Conservation (phyloP, 1,284 basidiomycete genomes). For the Papiliotrema terrestris region DNA sequence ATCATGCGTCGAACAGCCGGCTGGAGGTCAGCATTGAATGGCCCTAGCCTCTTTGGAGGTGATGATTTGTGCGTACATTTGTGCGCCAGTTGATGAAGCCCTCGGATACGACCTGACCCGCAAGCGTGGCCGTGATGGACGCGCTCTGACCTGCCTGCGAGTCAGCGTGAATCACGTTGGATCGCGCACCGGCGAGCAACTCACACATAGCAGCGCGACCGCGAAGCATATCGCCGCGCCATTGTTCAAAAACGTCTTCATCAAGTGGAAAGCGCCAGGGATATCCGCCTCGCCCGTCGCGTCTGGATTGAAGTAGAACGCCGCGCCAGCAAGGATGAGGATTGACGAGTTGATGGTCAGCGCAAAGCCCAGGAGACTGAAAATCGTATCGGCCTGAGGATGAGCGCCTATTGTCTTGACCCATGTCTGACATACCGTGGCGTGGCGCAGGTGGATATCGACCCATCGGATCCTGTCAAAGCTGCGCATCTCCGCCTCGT, state of each 20-base stretch:
- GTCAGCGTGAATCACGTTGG: neutral
- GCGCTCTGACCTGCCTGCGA: constrained; percentile 79
- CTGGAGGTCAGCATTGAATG: constrained; percentile 48
- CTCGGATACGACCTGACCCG: constrained; percentile 87
- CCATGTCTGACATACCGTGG: constrained; percentile 53
- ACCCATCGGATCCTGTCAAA: constrained; percentile 65
- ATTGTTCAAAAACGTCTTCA: constrained; percentile 63
- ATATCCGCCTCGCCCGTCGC: constrained; percentile 62
- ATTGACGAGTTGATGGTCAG: constrained; percentile 80
- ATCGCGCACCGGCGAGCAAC: neutral
- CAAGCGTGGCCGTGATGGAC: constrained; percentile 85
- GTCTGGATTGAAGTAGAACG: constrained; percentile 63
- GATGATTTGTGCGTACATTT: constrained; percentile 68
- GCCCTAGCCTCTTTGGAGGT: no score
- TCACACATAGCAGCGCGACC: constrained; percentile 66
- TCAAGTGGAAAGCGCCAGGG: constrained; percentile 75
- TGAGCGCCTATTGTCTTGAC: no score
- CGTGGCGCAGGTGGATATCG: constrained; percentile 71
- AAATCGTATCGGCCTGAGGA: constrained; percentile 45
- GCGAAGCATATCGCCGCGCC: constrained; percentile 81
- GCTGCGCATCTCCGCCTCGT: constrained; percentile 59
- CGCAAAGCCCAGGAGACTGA: constrained; percentile 69
- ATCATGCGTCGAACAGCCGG: constrained; percentile 74
- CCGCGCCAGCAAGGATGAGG: constrained; percentile 58
- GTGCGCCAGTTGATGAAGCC: constrained; percentile 90